A percentile compares a stretch with the other conserved stretches of the same genome.
phyloP scores from a whole-genome alignment of 805 yeast genomes.

The Hanseniaspora pseudoguilliermondii region DNA sequence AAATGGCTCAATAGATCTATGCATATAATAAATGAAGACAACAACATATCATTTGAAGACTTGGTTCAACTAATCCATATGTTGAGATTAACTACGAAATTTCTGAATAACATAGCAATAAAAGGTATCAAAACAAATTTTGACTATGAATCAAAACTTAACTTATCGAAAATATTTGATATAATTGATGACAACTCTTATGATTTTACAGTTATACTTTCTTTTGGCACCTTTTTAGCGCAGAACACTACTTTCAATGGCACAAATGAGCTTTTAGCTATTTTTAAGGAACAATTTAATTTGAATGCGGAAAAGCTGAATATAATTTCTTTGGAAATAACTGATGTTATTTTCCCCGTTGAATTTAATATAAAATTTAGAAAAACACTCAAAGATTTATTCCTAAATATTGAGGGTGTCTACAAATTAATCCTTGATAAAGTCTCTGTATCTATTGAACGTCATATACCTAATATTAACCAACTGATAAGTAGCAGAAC shows the following conservation, averaged over 20 bases:
- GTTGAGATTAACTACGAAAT: background rate
- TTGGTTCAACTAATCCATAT: background rate
- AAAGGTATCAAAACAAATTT: background rate
- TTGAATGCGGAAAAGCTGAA: background rate
- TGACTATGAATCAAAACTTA: background rate
- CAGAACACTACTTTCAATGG: background rate
- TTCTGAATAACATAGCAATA: background rate
- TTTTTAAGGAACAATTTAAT: background rate
- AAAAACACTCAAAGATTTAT: background rate
- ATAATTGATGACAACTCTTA: background rate
- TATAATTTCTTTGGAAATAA: background rate
- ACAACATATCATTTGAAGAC: background rate
- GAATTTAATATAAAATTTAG: background rate
- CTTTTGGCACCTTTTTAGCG: background rate
- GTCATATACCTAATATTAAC: background rate
- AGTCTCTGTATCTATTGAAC: background rate
- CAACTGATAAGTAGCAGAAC: background rate
- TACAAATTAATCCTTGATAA: background rate
- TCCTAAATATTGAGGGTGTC: background rate
- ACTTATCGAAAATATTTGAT: background rate
- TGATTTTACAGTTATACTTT: background rate
- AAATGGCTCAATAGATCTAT: background rate
- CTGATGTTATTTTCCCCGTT: background rate
- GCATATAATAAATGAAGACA: background rate
- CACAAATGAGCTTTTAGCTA: background rate